Base-by-base conservation (phyloP, 208 protist genomes). In the Trypanosoma avium region DNA sequence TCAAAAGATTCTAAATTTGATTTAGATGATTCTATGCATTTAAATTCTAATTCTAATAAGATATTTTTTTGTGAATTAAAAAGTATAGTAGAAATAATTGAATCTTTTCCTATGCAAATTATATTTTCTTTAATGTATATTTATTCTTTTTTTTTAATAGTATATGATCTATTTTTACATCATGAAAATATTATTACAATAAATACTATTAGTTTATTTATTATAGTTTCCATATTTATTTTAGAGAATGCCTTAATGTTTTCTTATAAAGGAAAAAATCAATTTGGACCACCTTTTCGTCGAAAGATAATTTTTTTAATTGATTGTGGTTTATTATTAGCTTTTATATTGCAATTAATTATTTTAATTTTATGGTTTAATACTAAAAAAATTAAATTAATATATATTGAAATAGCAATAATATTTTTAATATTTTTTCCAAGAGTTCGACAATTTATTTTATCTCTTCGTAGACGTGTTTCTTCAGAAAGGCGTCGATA, bases 401-500 rank as follows among this genome's bases (percentile, higher is more conserved):
- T 52, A 9, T 4, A 36, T 26, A 17, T 38, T 46, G 42, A 15
- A 38, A 5, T 62, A 1, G n/a, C 27, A 33, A 12, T 17, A 9
- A 19, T 27, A 4, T 2, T 52, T 6, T 27, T 50, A 9, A 26
- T 62, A 19, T 32, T n/a, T 13, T 36, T 21, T n/a, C 42, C 42
- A 3, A 38, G 40, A 50, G 35, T 10, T 33, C 36, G 42, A 21
- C 24, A 33, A 2, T 38, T 62, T 21, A 22, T 9, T 15, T 33
- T 62, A 19, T 19, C 57, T 0, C 26, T 62, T 8, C 57, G 57
- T 46, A 1, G 22, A 22, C 17, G 36, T 52, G 42, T 62, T 58
- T 87, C 79, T 4, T 74, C 73, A 4, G 84, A 86, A 17, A 79
- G 84, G 0, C 81, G 84, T 4, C 78, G 95, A 47, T 98, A 95